A percentile compares a stretch with the other conserved stretches of the same genome.
Conservation (phyloP, 163 green algal species). For the Chlorella variabilis region DNA sequence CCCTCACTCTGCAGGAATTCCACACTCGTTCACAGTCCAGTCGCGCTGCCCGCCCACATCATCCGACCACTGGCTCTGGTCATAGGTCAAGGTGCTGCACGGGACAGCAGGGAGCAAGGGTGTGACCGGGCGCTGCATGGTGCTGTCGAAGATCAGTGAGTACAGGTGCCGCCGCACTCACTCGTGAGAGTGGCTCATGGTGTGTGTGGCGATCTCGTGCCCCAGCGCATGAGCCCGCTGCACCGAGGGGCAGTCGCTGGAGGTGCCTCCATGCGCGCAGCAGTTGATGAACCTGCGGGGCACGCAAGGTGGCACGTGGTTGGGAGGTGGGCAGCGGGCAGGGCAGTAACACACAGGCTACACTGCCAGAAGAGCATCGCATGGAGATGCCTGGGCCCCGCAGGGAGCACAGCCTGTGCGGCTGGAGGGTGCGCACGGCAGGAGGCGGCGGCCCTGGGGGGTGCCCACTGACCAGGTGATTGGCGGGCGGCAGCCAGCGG, state of each 20-base stretch:
- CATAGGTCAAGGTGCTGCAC: not conserved
- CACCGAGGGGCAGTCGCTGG: not conserved
- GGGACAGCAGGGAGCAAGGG: no score
- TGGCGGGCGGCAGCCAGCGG: not conserved
- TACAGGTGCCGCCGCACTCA: no score
- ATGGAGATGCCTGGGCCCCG: no score
- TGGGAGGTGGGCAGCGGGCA: no score
- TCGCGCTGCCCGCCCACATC: not conserved
- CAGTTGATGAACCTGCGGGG: conserved; percentile 1
- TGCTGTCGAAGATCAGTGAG: no score
- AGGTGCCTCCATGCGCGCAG: not conserved
- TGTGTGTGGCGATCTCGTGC: conserved; percentile 11
- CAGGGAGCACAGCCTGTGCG: no score
- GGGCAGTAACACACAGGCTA: no score
- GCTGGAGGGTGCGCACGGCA: no score
- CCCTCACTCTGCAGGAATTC: not conserved
- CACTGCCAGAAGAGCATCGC: no score
- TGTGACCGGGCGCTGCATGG: no score
- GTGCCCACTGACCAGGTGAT: conserved; percentile 1
- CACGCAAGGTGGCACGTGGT: no score
- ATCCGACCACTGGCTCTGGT: not conserved
- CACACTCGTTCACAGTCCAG: not conserved
- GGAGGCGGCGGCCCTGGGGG: no score
- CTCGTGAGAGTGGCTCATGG: not conserved
- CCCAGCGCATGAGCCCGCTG: not conserved